Evolutionary conservation across 495 filamentous ascomycete genomes (phyloP).

Genomic region (Cetradonia linearis): DNA sequence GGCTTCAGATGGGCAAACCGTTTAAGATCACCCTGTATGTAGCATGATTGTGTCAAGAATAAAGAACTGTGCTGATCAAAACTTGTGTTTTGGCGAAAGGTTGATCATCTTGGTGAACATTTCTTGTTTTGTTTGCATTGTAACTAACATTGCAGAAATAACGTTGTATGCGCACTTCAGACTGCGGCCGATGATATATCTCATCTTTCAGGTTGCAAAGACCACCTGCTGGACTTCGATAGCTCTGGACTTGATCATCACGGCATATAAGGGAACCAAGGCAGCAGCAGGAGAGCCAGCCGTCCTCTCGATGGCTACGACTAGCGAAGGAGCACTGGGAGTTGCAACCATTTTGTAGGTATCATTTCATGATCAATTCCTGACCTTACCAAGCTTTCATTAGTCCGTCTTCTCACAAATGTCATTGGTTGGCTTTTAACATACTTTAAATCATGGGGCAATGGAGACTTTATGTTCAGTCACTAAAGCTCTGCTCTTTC

Average conservation of each 20-base stretch:
- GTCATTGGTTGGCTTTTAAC: too few relatives aligned
- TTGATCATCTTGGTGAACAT: too few relatives aligned
- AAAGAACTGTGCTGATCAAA: conserved; percentile 19
- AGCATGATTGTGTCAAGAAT: too few relatives aligned
- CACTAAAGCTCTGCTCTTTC: not conserved
- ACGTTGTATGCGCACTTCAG: conserved; percentile 25
- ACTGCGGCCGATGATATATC: conserved; percentile 26
- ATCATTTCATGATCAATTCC: not conserved
- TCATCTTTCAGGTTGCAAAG: conserved; percentile 30
- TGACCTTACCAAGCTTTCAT: not conserved
- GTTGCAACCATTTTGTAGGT: conserved; percentile 23
- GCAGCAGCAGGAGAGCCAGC: too few relatives aligned
- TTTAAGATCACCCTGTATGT: too few relatives aligned
- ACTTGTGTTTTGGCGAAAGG: too few relatives aligned
- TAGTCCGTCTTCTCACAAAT: too few relatives aligned
- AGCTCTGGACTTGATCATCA: too few relatives aligned
- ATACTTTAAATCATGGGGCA: too few relatives aligned
- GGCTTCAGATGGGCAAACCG: too few relatives aligned
- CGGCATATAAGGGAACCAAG: too few relatives aligned
- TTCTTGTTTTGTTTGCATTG: conserved; percentile 17
- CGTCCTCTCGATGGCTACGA: conserved; percentile 20
- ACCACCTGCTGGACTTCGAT: conserved; percentile 25
- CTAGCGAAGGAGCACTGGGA: conserved; percentile 1
- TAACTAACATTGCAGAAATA: conserved; percentile 28
- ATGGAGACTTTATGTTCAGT: too few relatives aligned